Evolutionary conservation across 495 filamentous ascomycete genomes (phyloP), one percentile per base, ranked within the genome.

Genomic region (Amorphotheca resinae): DNA sequence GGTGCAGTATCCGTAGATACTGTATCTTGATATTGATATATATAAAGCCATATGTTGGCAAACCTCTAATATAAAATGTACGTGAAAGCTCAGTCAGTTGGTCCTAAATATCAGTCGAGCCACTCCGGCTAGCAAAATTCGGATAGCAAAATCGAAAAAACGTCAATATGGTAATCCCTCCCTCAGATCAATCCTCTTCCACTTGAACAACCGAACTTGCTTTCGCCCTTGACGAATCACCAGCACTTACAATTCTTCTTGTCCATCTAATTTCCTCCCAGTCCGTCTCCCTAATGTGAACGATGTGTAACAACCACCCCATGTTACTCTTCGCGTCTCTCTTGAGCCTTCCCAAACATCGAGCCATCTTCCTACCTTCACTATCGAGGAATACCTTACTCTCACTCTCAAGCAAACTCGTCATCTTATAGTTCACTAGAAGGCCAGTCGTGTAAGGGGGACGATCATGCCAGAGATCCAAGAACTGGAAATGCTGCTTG

Each of bases 401-500:
- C 33, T 79, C 68, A 25, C 55, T 58, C 20, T 77, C 67, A 41
- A 65, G 59, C 22, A 72, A 53, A 9, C 57, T 58, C 7, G 60
- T 64, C 1, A 53, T 55, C 43, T 61, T 67, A 67, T 66, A 76
- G 33, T 69, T 59, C 7, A 60, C 53, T 32, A 74, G 67, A 4
- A 64, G 54, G 1, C 73, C 78, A 1, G 55, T 54, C 3, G 71
- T 56, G 48, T 70, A 68, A 7, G 76, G 77, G 8, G 59, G 63
- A 9, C 67, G 61, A 32, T 73, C 64, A 47, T 74, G 71, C 49
- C 68, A 80, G 1, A 80, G 54, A 50, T 82, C 77, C 3, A 64
- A 48, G 33, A 80, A 73, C 23, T 71, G 62, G 42, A 80, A 77
- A 41, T 72, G 64, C 44, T 80, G 77, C 33, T 62, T 67, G n/a